Evolutionary conservation across 2,329 filamentous ascomycete genomes (phyloP).

Genomic region (Camptophora hylomeconis): DNA sequence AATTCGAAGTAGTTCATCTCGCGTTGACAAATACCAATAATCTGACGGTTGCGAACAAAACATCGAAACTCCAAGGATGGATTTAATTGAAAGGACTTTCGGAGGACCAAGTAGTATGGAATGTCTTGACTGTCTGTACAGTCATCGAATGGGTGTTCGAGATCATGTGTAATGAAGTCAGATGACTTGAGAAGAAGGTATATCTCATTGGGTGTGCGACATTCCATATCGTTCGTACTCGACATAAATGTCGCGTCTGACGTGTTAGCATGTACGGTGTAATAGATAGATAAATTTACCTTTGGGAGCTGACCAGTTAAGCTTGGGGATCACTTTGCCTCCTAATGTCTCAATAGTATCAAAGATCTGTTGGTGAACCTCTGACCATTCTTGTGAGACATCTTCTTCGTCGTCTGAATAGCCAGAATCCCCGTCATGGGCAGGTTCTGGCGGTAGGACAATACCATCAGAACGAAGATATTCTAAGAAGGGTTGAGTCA

Average conservation of each 20-base stretch:
- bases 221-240: constrained; percentile 81
- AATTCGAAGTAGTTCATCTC: constrained; percentile 88
- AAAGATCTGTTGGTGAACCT: constrained; percentile 65
- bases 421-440: constrained; percentile 35
- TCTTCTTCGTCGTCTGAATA: constrained; percentile 39
- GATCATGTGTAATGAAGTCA: constrained; percentile 85
- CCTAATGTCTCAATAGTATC: constrained; percentile 67
- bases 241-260: constrained; percentile 91
- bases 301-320: constrained; percentile 96
- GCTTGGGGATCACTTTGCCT: constrained; percentile 76
- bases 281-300: no score
- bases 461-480: constrained; percentile 93
- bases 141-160: constrained; percentile 85
- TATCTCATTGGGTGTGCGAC: constrained; percentile 74
- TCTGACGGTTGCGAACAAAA: constrained; percentile 70
- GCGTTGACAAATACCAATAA: constrained; percentile 76
- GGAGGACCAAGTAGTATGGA: constrained; percentile 67
- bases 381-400: constrained; percentile 45
- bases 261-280: no score
- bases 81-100: constrained; percentile 79
- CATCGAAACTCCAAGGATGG: constrained; percentile 89
- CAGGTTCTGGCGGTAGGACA: constrained; percentile 47
- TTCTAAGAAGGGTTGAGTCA: constrained; percentile 61
- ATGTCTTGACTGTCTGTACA: constrained; percentile 40
- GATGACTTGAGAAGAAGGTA: constrained; percentile 91